These are phyloP conservation scores for Xerocomus amazonicus DNA, from an alignment of 1,284 basidiomycete genomes.

Conservation along the genomic window DNA sequence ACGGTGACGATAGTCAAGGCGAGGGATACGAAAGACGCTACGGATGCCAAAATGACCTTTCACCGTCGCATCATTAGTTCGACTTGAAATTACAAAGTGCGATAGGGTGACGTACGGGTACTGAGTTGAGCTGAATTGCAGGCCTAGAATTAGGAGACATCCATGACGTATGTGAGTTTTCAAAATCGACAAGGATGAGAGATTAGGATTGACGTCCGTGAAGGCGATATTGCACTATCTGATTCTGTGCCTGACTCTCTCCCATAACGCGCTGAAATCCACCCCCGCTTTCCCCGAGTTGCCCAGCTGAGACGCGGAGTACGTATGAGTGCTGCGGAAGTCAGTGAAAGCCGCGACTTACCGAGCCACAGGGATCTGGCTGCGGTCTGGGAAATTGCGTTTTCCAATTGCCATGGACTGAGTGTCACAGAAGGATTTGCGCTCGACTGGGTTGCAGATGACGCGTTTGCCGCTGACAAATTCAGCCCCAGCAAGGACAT, in stretches of 20 bases:
- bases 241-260: not conserved
- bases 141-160: too few relatives aligned
- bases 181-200: too few relatives aligned
- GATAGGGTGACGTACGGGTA: not conserved
- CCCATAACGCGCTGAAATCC: not conserved
- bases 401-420: too few relatives aligned
- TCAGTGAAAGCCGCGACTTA: not conserved
- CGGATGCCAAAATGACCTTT: not conserved
- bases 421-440: not conserved
- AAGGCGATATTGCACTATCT: not conserved
- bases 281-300: not conserved
- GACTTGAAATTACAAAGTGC: not conserved
- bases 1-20: not conserved
- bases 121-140: not conserved
- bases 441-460: not conserved
- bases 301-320: not conserved
- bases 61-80: too few relatives aligned
- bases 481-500: not conserved
- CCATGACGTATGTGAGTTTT: not conserved
- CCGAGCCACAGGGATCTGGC: not conserved
- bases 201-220: not conserved
- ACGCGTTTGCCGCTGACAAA: not conserved
- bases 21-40: not conserved
- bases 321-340: too few relatives aligned
- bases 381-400: not conserved